Percentiles rank a stretch among this genome's conserved stretches.
These are phyloP conservation scores for Aotearoamyces nothofagi DNA, from an alignment of 2,329 filamentous ascomycete genomes.

Conservation along the genomic window DNA sequence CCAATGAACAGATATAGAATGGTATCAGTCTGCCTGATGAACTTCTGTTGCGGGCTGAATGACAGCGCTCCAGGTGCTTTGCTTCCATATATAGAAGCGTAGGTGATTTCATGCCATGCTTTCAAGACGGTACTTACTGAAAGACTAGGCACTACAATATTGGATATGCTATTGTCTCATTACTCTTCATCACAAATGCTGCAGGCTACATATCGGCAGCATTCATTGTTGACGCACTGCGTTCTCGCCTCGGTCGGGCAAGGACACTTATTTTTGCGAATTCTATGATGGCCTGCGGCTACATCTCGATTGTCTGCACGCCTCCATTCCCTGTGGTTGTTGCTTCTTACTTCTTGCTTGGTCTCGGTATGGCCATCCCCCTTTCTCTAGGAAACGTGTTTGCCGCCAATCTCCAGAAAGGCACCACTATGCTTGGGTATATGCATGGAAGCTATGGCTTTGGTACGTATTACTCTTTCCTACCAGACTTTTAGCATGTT, in stretches of 20 bases:
- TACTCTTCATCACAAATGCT: slow-evolving; percentile 70
- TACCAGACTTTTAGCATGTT: not conserved
- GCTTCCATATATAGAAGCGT: slow-evolving; percentile 65
- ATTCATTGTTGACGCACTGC: slow-evolving; percentile 47
- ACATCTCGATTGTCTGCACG: slow-evolving; percentile 46
- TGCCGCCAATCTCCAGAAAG: slow-evolving; percentile 35
- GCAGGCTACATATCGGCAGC: slow-evolving; percentile 63
- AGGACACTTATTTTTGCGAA: slow-evolving; percentile 45
- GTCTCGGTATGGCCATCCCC: slow-evolving; percentile 39
- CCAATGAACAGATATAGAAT: slow-evolving; percentile 59
- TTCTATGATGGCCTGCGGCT: slow-evolving; percentile 40
- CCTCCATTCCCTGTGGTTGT: slow-evolving; percentile 59
- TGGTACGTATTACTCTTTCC: slow-evolving; percentile 36
- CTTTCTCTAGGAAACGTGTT: slow-evolving; percentile 45
- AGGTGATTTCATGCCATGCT: slow-evolving; percentile 10
- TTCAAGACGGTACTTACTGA: slow-evolving; percentile 3
- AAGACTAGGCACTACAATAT: slow-evolving; percentile 46
- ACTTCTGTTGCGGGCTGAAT: slow-evolving; percentile 55
- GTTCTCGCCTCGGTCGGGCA: slow-evolving; percentile 47
- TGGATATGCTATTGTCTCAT: slow-evolving; percentile 62
- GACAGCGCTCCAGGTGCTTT: slow-evolving; percentile 65
- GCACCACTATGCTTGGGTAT: slow-evolving; percentile 39
- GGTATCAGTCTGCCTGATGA: slow-evolving; percentile 46
- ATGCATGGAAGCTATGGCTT: slow-evolving; percentile 54
- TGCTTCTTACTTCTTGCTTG: slow-evolving; percentile 52